Evolutionary conservation across 169 alveolate genomes (phyloP).

Genomic region (Eimeria maxima): DNA sequence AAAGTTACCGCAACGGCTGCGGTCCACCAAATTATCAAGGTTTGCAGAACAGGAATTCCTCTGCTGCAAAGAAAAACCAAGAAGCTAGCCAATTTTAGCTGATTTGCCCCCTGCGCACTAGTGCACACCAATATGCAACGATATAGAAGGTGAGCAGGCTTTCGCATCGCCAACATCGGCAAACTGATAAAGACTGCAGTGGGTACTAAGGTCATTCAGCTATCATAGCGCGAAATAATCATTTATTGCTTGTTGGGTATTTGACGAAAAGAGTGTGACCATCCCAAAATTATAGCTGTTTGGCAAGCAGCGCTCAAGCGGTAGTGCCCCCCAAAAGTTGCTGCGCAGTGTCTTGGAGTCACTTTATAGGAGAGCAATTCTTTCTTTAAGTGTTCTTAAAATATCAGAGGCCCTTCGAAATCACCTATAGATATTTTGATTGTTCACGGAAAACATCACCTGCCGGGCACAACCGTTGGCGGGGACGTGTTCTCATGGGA

Average conservation of each 20-base stretch:
- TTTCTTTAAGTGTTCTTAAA: not conserved
- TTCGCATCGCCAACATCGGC: not conserved
- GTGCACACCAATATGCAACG: not conserved
- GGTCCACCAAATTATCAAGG: not conserved
- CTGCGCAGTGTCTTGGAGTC: not conserved
- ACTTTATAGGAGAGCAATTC: not conserved
- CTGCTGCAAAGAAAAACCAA: not conserved
- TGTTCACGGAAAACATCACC: not conserved
- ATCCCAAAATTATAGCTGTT: not conserved
- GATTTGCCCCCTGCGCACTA: no score
- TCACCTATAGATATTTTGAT: not conserved
- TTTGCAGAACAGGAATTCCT: not conserved
- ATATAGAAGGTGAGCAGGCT: not conserved
- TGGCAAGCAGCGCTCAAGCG: not conserved
- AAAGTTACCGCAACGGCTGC: not conserved
- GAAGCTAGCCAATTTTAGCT: no score
- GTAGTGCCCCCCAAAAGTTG: not conserved
- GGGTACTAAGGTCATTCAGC: no score
- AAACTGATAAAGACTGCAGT: not conserved
- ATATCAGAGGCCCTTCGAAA: not conserved
- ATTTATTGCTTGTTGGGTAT: not conserved
- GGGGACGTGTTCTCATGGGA: not conserved
- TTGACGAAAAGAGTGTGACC: not conserved
- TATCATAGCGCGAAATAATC: not conserved
- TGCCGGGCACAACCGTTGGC: not conserved